Percentiles rank a stretch among this genome's conserved stretches.
phyloP scores from a whole-genome alignment of 176 grass and related monocot genomes.

The Pontederia crassipes region DNA sequence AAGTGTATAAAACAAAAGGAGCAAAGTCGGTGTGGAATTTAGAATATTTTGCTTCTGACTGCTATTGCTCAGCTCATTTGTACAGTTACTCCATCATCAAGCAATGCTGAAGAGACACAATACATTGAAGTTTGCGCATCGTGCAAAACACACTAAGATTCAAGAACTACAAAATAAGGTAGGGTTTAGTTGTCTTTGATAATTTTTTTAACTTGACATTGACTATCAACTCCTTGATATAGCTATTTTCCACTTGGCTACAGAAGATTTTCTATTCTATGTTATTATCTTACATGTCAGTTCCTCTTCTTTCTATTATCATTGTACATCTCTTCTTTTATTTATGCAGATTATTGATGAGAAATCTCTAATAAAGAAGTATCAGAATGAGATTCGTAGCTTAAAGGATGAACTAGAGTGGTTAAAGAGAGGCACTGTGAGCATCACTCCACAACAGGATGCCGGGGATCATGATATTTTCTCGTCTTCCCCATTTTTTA shows the following conservation, averaged over 20 bases:
- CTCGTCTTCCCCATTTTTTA: no score
- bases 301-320: conserved; percentile 19
- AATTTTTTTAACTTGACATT: conserved; percentile 21
- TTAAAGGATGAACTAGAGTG: conserved; percentile 93
- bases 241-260: neutral
- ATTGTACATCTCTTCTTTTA: conserved; percentile 20
- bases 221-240: neutral
- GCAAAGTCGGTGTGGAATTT: no score
- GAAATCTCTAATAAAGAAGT: conserved; percentile 99
- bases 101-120: conserved; percentile 97
- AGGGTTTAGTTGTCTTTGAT: neutral
- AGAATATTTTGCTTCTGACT: conserved; percentile 15
- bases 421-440: conserved; percentile 89
- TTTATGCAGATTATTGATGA: conserved; percentile 88
- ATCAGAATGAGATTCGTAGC: conserved; percentile 89
- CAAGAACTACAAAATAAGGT: conserved; percentile 99
- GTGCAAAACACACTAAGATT: conserved; percentile 84
- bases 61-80: conserved; percentile 69
- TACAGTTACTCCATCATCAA: conserved; percentile 95
- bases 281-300: conserved; percentile 6
- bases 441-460: conserved; percentile 58
- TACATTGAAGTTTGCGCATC: conserved; percentile 96
- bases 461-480: conserved; percentile 64
- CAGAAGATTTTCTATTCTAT: neutral
- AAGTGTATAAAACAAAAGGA: no score